phyloP scores from a whole-genome alignment of 192 early-diverging fungal genomes.

The Linnemannia hyalina region DNA sequence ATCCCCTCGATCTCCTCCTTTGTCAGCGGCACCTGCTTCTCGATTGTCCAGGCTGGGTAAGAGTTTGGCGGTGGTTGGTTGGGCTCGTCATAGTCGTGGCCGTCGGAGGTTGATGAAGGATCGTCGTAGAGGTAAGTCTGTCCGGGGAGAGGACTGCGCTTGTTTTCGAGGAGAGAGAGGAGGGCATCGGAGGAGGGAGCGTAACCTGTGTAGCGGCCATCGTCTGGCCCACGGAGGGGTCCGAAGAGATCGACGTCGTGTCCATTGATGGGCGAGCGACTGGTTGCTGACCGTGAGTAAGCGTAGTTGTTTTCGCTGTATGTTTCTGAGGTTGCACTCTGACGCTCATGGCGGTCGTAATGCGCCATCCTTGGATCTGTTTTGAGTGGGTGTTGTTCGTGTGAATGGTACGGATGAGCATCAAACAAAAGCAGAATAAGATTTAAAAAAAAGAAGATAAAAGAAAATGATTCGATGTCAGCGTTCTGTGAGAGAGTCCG shows the following conservation, averaged over 20 bases:
- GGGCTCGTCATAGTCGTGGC: conserved; percentile 9
- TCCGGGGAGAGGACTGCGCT: conserved; percentile 38
- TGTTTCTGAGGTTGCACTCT: conserved; percentile 22
- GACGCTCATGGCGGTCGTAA: neutral
- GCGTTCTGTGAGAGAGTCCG: neutral
- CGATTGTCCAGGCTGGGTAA: conserved; percentile 69
- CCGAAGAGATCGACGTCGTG: conserved; percentile 55
- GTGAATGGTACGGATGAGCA: neutral
- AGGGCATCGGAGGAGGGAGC: conserved; percentile 79
- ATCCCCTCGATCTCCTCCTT: conserved; percentile 78
- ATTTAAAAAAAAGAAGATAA: neutral
- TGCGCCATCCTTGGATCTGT: neutral
- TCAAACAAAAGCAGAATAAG: neutral
- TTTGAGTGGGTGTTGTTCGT: neutral
- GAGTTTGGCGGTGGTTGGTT: conserved; percentile 34
- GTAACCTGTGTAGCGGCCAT: conserved; percentile 77
- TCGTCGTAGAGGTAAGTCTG: conserved; percentile 38
- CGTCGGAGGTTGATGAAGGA: neutral
- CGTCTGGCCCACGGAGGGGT: conserved; percentile 63
- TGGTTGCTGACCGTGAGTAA: conserved; percentile 31
- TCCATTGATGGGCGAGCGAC: conserved; percentile 19
- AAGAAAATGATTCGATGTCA: neutral
- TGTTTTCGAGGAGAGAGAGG: conserved; percentile 76
- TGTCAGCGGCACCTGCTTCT: conserved; percentile 74
- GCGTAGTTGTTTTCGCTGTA: conserved; percentile 36